Evolutionary conservation across 2,329 filamentous ascomycete species (phyloP).

Genomic region (Balansia obtecta): DNA sequence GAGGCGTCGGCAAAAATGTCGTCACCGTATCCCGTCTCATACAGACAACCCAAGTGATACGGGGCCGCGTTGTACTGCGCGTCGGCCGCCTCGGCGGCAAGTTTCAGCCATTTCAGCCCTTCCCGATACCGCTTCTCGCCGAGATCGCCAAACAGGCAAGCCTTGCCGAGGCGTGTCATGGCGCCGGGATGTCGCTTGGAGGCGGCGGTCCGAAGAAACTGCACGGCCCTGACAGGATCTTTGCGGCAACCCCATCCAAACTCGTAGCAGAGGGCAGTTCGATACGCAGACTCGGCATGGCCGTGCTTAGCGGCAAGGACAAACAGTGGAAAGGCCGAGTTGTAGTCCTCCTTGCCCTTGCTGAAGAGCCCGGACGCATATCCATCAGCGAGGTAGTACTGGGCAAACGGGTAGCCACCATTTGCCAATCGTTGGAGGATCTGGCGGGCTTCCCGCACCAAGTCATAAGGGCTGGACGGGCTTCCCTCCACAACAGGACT

Average conservation of each 20-base stretch:
- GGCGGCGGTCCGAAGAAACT: constrained; percentile 82
- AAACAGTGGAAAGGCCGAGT: constrained; percentile 85
- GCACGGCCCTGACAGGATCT: constrained; percentile 81
- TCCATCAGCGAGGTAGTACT: constrained; percentile 94
- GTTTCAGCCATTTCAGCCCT: constrained; percentile 91
- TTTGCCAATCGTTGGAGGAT: constrained; percentile 81
- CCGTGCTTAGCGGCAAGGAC: constrained; percentile 91
- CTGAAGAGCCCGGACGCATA: constrained; percentile 90
- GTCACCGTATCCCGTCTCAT: constrained; percentile 86
- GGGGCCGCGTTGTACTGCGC: constrained; percentile 85
- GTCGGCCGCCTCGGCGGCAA: constrained; percentile 82
- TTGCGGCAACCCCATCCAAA: constrained; percentile 94
- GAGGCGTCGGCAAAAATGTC: constrained; percentile 84
- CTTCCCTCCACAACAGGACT: constrained; percentile 32
- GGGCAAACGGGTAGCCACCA: constrained; percentile 86
- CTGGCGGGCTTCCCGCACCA: constrained; percentile 76
- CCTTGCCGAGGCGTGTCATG: constrained; percentile 82
- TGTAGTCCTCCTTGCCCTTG: constrained; percentile 86
- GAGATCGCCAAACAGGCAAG: constrained; percentile 80
- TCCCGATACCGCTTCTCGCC: constrained; percentile 80
- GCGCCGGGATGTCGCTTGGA: constrained; percentile 92
- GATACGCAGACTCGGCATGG: constrained; percentile 90
- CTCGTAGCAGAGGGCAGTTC: constrained; percentile 89
- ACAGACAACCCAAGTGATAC: constrained; percentile 78
- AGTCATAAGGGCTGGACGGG: constrained; percentile 46